Evolutionary conservation across 1,284 basidiomycete species (phyloP).

Genomic region (Rhodotorula sp.): DNA sequence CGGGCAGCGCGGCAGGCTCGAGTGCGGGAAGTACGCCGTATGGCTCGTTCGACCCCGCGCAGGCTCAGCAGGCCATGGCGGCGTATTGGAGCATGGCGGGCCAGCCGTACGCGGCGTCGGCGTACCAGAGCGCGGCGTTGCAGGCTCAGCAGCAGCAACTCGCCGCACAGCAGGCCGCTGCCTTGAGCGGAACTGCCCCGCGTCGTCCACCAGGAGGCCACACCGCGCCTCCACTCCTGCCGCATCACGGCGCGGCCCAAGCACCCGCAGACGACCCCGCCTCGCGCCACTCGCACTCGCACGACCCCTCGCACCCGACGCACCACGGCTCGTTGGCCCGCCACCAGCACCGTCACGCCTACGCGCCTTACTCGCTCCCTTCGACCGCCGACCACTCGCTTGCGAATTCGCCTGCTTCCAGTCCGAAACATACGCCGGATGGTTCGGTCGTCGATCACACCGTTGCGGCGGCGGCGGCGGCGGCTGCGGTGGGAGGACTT

Average conservation of each 20-base stretch:
- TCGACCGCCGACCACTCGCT: constrained; percentile 30
- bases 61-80: constrained; percentile 8
- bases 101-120: background rate
- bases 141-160: background rate
- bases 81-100: constrained; percentile 4
- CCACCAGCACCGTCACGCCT: constrained; percentile 41
- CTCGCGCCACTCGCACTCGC: constrained; percentile 38
- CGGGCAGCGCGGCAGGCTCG: constrained; percentile 1
- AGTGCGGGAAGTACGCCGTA: constrained; percentile 34
- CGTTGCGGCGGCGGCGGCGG: background rate
- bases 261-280: constrained; percentile 19
- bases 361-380: constrained; percentile 40
- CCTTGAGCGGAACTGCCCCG: background rate
- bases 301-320: constrained; percentile 37
- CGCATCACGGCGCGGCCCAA: background rate
- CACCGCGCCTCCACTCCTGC: constrained; percentile 8
- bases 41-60: constrained; percentile 28
- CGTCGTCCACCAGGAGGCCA: constrained; percentile 13
- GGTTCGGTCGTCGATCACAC: background rate
- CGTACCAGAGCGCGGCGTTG: constrained; percentile 1
- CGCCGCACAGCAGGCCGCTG: background rate
- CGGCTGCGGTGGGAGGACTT: background rate
- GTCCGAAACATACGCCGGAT: constrained; percentile 10
- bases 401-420: constrained; percentile 32
- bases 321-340: constrained; percentile 39